Base-by-base conservation (phyloP, 352 stramenopile species). In the Pilasporangium apinafurcum region DNA sequence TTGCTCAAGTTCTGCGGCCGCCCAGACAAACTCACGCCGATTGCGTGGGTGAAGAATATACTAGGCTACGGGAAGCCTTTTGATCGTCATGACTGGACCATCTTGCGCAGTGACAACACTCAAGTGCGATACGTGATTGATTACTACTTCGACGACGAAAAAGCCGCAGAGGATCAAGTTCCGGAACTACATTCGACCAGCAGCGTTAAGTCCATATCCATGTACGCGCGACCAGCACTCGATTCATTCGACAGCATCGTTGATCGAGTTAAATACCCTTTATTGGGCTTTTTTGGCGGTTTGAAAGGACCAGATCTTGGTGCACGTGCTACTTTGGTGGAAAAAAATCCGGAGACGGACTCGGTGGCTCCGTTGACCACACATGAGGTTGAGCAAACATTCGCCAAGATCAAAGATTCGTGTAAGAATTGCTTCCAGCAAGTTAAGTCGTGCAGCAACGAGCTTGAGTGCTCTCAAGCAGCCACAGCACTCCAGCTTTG, bases 71-170 rank as follows among this genome's bases (percentile, higher is more conserved):
- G 79, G 32, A 83, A 92, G 43, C 92, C 92, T 0, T 99, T 99
- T 62, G 96, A 99, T 73, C 90, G 95, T 27, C 90, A 99, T 62
- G 96, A 99, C 79, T 99, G 96, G 96, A 98, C 96, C 5, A 86
- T 99, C 10, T 56, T 93, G 28, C 81, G 93, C 47, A 78, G 80
- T 28, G 76, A 89, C 62, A 86, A 92, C 34, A 86, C 83, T 10
- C 67, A 96, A 51, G 87, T 98, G 30, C 87, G 96, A 44, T 99
- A 99, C 62, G 94, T 99, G 21, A 98, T 99, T 60, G 96, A 99
- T 80, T 99, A 98, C 68, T 99, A 99, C 71, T 95, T 93, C 49
- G 83, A 96, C 58, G 85, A 95, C 51, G 60, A 90, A 4, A 93
- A 91, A 54, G 62, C 72, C 2, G 68, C 42, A 5, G 55, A 91